Conservation (phyloP, 805 yeast species). For the Lipomyces spencermartinsiae region DNA sequence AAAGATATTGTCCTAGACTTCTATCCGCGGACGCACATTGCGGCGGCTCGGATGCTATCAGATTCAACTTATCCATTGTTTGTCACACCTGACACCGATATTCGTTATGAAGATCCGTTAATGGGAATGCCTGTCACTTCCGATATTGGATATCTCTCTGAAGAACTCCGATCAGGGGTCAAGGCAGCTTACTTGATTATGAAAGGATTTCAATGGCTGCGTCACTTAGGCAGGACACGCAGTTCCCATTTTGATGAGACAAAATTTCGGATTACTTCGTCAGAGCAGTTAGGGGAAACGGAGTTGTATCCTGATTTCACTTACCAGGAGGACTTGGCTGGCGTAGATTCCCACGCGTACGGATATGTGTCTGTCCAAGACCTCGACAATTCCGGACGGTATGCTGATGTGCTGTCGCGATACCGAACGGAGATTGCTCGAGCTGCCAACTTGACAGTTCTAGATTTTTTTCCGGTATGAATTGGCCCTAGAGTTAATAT, state of each 20-base stretch:
- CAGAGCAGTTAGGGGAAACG: not conserved
- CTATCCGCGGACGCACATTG: slow-evolving; percentile 24
- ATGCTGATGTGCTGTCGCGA: slow-evolving; percentile 1
- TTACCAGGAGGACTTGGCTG: not conserved
- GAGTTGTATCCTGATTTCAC: not conserved
- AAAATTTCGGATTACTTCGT: not conserved
- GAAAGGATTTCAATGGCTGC: slow-evolving; percentile 22
- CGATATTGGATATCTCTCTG: slow-evolving; percentile 22
- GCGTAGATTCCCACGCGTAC: not conserved
- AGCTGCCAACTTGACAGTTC: slow-evolving; percentile 3
- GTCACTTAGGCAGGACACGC: not conserved
- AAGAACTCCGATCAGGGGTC: not conserved
- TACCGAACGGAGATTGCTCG: slow-evolving; percentile 12
- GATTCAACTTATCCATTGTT: slow-evolving; percentile 16
- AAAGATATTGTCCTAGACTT: slow-evolving; percentile 3
- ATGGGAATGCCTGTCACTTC: slow-evolving; percentile 16
- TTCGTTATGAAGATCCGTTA: slow-evolving; percentile 17
- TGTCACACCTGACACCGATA: slow-evolving; percentile 8
- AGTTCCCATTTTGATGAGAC: not conserved
- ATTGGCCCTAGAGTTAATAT: not conserved
- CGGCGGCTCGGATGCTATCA: slow-evolving; percentile 21
- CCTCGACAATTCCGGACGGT: not conserved
- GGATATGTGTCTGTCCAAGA: not conserved
- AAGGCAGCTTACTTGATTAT: slow-evolving; percentile 7
- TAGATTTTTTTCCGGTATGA: slow-evolving; percentile 14